These are phyloP conservation scores for Fusarium floridanum DNA, from an alignment of 2,329 filamentous ascomycete species.

Conservation along the genomic window DNA sequence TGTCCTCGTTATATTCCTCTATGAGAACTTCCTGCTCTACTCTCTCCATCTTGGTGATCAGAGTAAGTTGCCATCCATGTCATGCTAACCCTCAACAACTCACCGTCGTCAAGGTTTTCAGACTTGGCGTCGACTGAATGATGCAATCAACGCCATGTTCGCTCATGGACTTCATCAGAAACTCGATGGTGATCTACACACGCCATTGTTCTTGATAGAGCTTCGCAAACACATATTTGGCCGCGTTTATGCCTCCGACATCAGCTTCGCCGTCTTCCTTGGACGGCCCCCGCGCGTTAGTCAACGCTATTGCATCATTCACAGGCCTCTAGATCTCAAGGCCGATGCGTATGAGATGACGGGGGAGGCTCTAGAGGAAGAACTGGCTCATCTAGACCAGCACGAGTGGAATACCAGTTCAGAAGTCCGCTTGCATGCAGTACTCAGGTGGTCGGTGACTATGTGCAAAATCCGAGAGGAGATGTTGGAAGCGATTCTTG, in stretches of 20 bases:
- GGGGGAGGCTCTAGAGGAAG: no score
- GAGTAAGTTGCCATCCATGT: constrained; percentile 32
- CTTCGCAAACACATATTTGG: constrained; percentile 57
- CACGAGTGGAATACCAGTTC: no score
- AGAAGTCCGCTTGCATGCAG: no score
- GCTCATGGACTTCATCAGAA: constrained; percentile 62
- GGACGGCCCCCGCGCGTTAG: constrained; percentile 61
- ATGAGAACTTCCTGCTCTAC: constrained; percentile 59
- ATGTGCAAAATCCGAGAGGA: no score
- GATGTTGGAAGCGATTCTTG: no score
- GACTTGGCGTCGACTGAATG: constrained; percentile 61
- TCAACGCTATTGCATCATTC: not conserved
- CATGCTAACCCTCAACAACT: not conserved
- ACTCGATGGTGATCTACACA: constrained; percentile 20
- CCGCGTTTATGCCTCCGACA: constrained; percentile 59
- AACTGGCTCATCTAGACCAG: no score
- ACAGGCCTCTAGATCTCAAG: not conserved
- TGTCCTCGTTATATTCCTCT: constrained; percentile 58
- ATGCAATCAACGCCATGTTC: constrained; percentile 59
- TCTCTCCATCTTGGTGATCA: constrained; percentile 58
- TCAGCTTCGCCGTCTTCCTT: constrained; percentile 53
- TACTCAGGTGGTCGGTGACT: no score
- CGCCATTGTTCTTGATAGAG: constrained; percentile 55
- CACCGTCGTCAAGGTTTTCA: constrained; percentile 44
- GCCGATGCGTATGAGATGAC: no score